Evolutionary conservation across 176 grass and related monocot species (phyloP), one percentile per base, ranked within the genome.

Genomic region (Neostapfia colusana): DNA sequence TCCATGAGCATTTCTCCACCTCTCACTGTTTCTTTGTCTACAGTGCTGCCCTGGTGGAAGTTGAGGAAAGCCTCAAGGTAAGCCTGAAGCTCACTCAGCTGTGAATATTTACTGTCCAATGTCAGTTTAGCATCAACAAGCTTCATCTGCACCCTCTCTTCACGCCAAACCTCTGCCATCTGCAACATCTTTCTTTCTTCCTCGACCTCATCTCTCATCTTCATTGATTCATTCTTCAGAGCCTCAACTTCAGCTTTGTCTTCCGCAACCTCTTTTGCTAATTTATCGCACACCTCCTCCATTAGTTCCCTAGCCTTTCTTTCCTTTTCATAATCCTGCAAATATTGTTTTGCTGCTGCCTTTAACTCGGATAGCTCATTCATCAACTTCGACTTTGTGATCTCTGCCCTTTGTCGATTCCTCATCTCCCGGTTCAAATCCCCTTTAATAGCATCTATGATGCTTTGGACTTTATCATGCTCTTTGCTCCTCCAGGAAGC

Each of bases 71-170:
- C 37, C 82, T 98, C 89, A 10, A 98, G 70, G 61, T 86, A 81
- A 79, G 64, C 70, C 73, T 90, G 83, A 83, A 98, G 81, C 46
- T 70, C 37, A 63, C 58, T 88, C 55, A 98, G 59, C 23, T 92
- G 84, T 3, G 91, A 82, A 80, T 98, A 94, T 76, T 94, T 98
- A 69, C 75, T 87, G 67, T 98, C 95, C 12, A 98, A 72, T 70
- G 83, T 81, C 65, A 94, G 65, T 67, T 88, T 98, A 69, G 95
- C 95, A 85, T 98, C 95, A 23, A 90, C 51, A 51, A 98, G 84
- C 81, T 98, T 98, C 95, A 98, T 90, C 69, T 98, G 91, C 48
- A 98, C 91, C 75, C 95, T 89, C 63, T 98, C 95, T 82, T 98
- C 95, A 12, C 95, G 87, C 95, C 95, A 98, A 74, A 91, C 91